Evolutionary conservation across 495 filamentous ascomycete genomes (phyloP).

Genomic region (Cercophora scortea): DNA sequence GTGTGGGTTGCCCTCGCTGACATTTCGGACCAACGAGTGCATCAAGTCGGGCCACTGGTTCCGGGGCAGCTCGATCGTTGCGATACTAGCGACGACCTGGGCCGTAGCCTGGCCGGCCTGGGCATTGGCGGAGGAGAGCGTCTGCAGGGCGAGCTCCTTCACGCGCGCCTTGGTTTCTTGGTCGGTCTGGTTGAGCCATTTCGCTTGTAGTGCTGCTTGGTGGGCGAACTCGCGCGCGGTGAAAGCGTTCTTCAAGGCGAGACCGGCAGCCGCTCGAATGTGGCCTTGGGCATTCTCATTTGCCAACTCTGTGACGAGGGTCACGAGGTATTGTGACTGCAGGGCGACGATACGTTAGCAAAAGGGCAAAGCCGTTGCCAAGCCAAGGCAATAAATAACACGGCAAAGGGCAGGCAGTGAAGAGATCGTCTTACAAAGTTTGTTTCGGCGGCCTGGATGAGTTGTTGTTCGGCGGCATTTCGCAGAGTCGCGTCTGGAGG

Average conservation of each 20-base stretch:
- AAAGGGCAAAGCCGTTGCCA: conserved; percentile 2
- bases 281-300: conserved; percentile 77
- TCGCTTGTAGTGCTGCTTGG: conserved; percentile 76
- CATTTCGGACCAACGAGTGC: conserved; percentile 78
- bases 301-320: conserved; percentile 84
- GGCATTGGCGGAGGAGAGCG: conserved; percentile 64
- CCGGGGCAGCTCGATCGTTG: conserved; percentile 85
- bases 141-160: conserved; percentile 81
- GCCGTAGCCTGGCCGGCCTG: conserved; percentile 84
- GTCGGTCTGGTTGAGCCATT: conserved; percentile 81
- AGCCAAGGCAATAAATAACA: background rate
- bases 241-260: conserved; percentile 96
- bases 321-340: conserved; percentile 82
- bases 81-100: conserved; percentile 91
- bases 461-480: conserved; percentile 87
- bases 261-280: conserved; percentile 86
- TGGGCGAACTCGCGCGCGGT: conserved; percentile 80
- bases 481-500: conserved; percentile 74
- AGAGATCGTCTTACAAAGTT: conserved; percentile 72
- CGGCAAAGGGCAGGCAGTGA: background rate
- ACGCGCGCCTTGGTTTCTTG: conserved; percentile 72
- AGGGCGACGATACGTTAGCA: conserved; percentile 6
- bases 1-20: conserved; percentile 73
- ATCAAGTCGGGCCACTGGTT: conserved; percentile 96
- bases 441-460: conserved; percentile 79